Percentiles rank a stretch among this genome's conserved stretches.
These are phyloP conservation scores for Porogramme epimiltina DNA, from an alignment of 1,284 basidiomycete species.

Conservation along the genomic window DNA sequence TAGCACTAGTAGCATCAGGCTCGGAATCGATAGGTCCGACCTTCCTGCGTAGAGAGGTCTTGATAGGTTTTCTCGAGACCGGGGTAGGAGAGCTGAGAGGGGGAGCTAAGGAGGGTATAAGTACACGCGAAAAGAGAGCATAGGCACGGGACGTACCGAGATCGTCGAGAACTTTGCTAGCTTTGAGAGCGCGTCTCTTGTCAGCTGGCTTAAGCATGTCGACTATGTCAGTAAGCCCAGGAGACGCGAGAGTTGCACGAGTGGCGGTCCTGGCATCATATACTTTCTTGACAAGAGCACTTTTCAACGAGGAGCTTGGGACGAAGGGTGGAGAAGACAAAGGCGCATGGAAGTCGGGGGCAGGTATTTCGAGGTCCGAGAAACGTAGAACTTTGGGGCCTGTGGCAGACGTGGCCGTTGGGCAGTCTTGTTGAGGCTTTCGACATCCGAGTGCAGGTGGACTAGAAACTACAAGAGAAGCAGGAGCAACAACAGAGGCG, in stretches of 20 bases:
- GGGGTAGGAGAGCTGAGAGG: conserved; percentile 22
- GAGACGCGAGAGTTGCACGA: no score
- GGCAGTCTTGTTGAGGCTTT: not conserved
- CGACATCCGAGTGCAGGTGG: no score
- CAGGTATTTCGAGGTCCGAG: conserved; percentile 10
- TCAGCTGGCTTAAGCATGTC: no score
- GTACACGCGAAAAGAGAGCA: not conserved
- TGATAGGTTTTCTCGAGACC: conserved; percentile 20
- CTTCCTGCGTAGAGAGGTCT: conserved; percentile 25
- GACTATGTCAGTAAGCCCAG: no score
- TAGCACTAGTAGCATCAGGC: not conserved
- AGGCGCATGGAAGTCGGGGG: conserved; percentile 18
- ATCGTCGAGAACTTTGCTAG: conserved; percentile 4
- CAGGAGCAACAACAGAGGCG: not conserved
- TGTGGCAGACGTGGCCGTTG: not conserved
- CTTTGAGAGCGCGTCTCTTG: not conserved
- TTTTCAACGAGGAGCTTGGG: conserved; percentile 15
- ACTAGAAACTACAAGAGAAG: no score
- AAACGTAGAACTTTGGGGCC: conserved; percentile 8
- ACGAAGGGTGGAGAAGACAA: conserved; percentile 13
- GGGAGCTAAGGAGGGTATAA: conserved; percentile 5
- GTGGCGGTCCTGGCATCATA: no score
- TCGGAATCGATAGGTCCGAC: conserved; percentile 1
- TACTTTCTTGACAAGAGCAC: conserved; percentile 7
- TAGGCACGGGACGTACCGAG: conserved; percentile 3